Evolutionary conservation across 2,329 filamentous ascomycete species (phyloP), one percentile per base, ranked within the genome.

Genomic region (Zasmidium angulare): DNA sequence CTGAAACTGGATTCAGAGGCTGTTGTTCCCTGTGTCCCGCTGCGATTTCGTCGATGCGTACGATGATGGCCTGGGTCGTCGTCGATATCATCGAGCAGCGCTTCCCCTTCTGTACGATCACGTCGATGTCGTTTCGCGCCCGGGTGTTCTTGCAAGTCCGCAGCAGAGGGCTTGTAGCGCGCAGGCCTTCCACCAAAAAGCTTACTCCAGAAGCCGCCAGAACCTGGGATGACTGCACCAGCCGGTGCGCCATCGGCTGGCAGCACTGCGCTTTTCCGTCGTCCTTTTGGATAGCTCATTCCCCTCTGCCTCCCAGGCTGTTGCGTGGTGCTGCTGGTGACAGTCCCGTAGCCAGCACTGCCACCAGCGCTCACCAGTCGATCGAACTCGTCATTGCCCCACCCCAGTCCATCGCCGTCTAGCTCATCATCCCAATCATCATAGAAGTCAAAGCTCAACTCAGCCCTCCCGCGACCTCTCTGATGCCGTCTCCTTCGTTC

Each of bases 381-480:
- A 72, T 96, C 93, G 78, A 96, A 86, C 72, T 96, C 92, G 69
- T 96, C 92, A 66, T 84, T 87, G 1, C 68, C 77, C 43, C 88
- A 87, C 90, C 91, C 96, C 50, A 93, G 74, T 0, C 87, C 83
- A 43, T 86, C 83, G 31, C 79, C 80, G 53, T 84, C 82, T 26
- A 86, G 83, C 56, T 86, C 82, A 49, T 84, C 81, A 62, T 96
- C 91, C 93, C 93, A 98, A 75, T 97, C 93, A 75, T 97, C 93
- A 78, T 98, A 98, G 74, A 98, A 98, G 75, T 97, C 93, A 73
- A 98, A 98, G 70, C 86, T 93, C 69, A 89, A 85, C 76, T 97
- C 93, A 24, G 92, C 89, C 53, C 86, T 76, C 1, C 85, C 86
- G 61, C 79, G 74, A 57, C 78, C 76, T 21, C 81, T 77, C 36